Evolutionary conservation across 495 filamentous ascomycete genomes (phyloP), one percentile per base, ranked within the genome.

Genomic region (Podospora appendiculata): DNA sequence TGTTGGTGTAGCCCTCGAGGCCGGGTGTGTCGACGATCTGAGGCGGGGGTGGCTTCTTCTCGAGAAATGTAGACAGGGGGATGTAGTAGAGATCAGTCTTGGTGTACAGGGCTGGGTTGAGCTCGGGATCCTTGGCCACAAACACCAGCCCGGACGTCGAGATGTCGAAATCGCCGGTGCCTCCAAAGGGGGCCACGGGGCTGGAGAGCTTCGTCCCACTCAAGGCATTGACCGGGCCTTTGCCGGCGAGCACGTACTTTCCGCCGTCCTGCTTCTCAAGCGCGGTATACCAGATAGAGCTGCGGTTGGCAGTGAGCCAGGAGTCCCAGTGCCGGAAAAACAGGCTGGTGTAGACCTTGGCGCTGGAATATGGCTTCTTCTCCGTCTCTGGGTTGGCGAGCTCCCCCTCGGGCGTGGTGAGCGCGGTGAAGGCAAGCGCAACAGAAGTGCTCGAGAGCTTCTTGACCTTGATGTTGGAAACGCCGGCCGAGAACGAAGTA

Each of bases 301-400:
- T 87, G 55, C 64, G 79, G 64, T 89, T 79, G n/a, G 86, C 79
- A 40, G 79, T 79, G 14, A 84, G 70, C 61, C 83, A 90, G 17
- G 65, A 65, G 56, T 91, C 86, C 88, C 88, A 92, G 60, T 92
- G 87, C 16, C 88, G 79, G 36, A 85, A 80, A 61, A 88, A 90
- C 42, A 88, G 75, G 51, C 75, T 77, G 46, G 80, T 78, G 59
- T 90, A 91, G 35, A 88, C 75, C 48, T 78, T 79, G 6, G 78
- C 88, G 11, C 77, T 75, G 11, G 83, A 82, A 5, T 69, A 59
- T 7, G 79, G 74, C 42, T 78, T 80, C 50, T 72, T 63, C 16
- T 77, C 83, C 0, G 74, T 69, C 48, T 82, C 70, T 10, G 73
- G 66, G 53, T 88, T 85, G 64, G 82, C 80, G 3, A 85, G 68